These are phyloP conservation scores for Abrus precatorius DNA, from an alignment of 306 rosid species.

Conservation along the genomic window DNA sequence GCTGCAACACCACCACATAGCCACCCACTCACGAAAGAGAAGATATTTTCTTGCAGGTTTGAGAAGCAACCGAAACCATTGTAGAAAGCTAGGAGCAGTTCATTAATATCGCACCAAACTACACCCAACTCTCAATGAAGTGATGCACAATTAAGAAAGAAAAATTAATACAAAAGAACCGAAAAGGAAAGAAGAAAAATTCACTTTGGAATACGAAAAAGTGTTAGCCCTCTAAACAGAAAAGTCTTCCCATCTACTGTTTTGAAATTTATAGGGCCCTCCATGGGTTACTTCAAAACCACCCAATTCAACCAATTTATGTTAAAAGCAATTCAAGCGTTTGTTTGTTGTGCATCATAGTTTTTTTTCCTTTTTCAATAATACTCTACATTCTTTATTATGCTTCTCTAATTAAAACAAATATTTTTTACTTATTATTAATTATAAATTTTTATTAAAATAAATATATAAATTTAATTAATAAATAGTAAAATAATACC, in stretches of 20 bases:
- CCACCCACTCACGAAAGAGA: neutral
- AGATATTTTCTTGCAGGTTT: neutral
- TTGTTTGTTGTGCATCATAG: neutral
- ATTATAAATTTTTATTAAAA: no score
- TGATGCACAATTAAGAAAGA: neutral
- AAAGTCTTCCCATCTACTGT: neutral
- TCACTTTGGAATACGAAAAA: neutral
- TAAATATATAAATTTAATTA: no score
- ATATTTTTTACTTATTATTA: no score
- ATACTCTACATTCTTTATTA: no score
- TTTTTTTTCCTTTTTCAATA: neutral
- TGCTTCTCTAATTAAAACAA: no score
- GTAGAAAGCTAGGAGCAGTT: neutral
- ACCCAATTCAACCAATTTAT: conserved; percentile 4
- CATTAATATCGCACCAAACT: conserved; percentile 39
- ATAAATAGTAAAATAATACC: no score
- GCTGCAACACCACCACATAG: neutral
- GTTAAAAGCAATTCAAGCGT: neutral
- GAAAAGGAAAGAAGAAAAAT: neutral
- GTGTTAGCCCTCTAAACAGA: neutral
- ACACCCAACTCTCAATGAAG: conserved; percentile 26
- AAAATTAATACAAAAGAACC: neutral
- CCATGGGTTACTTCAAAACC: neutral
- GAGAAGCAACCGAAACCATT: conserved; percentile 26
- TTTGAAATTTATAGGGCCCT: neutral